Evolutionary conservation across 1,284 basidiomycete genomes (phyloP), one percentile per base, ranked within the genome.

Genomic region (Austroboletus sp.): DNA sequence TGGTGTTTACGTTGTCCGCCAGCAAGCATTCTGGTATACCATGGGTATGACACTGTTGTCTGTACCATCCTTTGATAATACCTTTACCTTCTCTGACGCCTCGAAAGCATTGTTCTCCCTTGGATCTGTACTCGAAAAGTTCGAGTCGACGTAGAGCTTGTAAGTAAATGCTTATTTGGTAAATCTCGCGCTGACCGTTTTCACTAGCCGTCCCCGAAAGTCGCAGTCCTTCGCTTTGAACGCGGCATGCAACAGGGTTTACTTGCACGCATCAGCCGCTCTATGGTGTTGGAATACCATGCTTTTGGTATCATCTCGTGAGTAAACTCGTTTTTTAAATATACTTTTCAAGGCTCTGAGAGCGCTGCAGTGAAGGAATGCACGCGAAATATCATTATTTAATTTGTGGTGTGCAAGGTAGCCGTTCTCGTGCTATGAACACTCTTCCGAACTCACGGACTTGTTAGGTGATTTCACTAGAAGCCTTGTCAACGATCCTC

Each of bases 61-160:
- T 63, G 79, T 68, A 41, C 39, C 17, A 37, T 38, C 21, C 13
- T 32, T 21, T 30, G 1, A 13, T 25, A 4, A 30, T 16, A 3
- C 7, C 7, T 33, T 11, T 10, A 11, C 15, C 16, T 38, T 7
- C n/a, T 31, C 58, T 63, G 34, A 58, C 25, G 17, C 26, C 3
- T 41, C 36, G 13, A 42, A 49, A 85, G 82, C 53, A 76, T 85
- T 47, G 60, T 78, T 11, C 73, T 85, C 49, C 85, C 85, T 6
- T 89, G 85, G 86, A 70, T 82, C 42, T 85, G 81, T 31, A 77
- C 83, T 32, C 75, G 86, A 35, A 74, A 82, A 60, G 85, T 87
- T 15, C 70, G 71, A 38, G 82, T 89, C 13, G 80, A 85, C 41
- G 74, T 86, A 34, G 84, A 89, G 62, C 74, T 88, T 54, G 84